A percentile compares a stretch with the other conserved stretches of the same genome.
Conservation (phyloP, 2,329 filamentous ascomycete species). For the Exophiala sp. region DNA sequence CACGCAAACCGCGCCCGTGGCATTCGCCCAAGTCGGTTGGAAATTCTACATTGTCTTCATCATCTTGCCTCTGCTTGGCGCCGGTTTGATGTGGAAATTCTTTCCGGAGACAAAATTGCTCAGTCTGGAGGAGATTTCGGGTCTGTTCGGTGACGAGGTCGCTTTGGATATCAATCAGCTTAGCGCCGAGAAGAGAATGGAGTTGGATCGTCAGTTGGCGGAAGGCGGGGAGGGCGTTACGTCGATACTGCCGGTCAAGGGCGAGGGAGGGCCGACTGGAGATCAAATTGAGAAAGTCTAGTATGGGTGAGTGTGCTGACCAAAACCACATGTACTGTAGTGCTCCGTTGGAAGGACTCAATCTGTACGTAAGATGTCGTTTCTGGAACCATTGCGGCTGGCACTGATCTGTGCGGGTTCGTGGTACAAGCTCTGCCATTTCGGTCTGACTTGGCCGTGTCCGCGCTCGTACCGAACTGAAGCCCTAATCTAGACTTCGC, state of each 20-base stretch:
- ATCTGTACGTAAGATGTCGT: too few species aligned
- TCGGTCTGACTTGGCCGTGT: too few species aligned
- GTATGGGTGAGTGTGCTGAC: neutral
- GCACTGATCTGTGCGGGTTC: too few species aligned
- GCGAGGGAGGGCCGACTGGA: neutral
- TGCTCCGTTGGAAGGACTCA: too few species aligned
- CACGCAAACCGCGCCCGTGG: constrained; percentile 10
- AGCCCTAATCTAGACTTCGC: too few species aligned
- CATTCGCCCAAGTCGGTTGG: constrained; percentile 14
- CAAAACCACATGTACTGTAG: too few species aligned
- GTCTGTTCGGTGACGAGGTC: constrained; percentile 34
- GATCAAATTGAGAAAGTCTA: neutral
- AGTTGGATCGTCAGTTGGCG: neutral
- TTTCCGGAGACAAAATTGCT: constrained; percentile 36
- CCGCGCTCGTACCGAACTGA: too few species aligned
- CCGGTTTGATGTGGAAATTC: constrained; percentile 13
- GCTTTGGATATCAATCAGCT: constrained; percentile 24
- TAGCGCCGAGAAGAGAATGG: neutral
- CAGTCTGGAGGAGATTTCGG: constrained; percentile 35
- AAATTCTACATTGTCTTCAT: constrained; percentile 18
- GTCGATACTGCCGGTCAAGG: neutral
- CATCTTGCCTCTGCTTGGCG: constrained; percentile 10
- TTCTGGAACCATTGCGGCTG: too few species aligned
- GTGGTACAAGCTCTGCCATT: too few species aligned
- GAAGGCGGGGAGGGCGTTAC: neutral